These are phyloP conservation scores for Excoecaria agallocha DNA, from an alignment of 345 rosid species.

Conservation along the genomic window DNA sequence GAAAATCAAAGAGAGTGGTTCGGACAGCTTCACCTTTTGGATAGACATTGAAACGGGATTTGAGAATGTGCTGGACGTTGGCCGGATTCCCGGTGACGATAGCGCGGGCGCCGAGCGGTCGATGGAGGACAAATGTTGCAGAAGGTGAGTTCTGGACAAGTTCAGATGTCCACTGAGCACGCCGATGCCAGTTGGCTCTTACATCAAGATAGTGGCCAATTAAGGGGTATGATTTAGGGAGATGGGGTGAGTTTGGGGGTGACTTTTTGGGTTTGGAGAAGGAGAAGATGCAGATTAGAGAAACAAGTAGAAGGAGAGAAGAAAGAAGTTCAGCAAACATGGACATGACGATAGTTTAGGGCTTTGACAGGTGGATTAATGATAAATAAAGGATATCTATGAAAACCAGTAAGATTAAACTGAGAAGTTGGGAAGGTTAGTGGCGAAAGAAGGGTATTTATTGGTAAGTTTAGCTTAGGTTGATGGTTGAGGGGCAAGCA, in stretches of 20 bases:
- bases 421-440: no score
- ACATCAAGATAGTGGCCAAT: constrained; percentile 45
- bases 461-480: no score
- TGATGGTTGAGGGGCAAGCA: no score
- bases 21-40: constrained; percentile 43
- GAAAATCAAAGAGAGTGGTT: constrained; percentile 45
- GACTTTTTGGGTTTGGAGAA: constrained; percentile 5
- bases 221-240: constrained; percentile 50
- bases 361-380: neutral
- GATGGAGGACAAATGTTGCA: constrained; percentile 46
- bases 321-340: neutral
- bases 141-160: constrained; percentile 46
- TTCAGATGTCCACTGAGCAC: constrained; percentile 53
- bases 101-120: constrained; percentile 32
- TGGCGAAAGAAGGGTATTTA: no score
- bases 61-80: constrained; percentile 61
- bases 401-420: no score
- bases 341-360: neutral
- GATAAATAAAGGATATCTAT: no score
- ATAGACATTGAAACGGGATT: constrained; percentile 53
- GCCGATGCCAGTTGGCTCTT: constrained; percentile 38
- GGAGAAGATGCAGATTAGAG: constrained; percentile 26
- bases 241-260: neutral
- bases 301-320: constrained; percentile 12
- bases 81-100: constrained; percentile 58